Evolutionary conservation across 2,329 filamentous ascomycete genomes (phyloP), one percentile per base, ranked within the genome.

Genomic region (Cryphonectria parasitica): DNA sequence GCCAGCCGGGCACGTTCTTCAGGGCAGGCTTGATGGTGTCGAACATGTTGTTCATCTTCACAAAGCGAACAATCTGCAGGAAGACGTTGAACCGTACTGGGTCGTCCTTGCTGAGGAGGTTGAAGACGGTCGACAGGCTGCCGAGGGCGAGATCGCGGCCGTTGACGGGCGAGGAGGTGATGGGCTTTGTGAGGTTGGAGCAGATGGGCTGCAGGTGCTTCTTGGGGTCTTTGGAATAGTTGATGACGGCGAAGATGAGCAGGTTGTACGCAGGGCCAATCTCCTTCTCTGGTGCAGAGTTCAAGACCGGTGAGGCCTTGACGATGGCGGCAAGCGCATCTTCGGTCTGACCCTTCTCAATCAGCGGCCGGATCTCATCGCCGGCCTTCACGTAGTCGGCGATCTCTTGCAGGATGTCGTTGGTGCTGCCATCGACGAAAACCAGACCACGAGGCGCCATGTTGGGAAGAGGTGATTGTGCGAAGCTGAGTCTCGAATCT

Each of bases 181-280:
- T 90, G 74, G 96, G 95, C 81, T 93, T 92, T 75, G 90, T 89
- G 79, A 99, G 92, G 84, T 97, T 95, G 78, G 90, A 87, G 89
- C 96, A 98, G 78, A 99, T 91, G 77, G 89, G 88, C 71, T 93
- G 92, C 75, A 99, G 90, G 85, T 96, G 92, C 83, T 92, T 93
- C 82, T 94, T 91, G 75, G 92, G 89, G 77, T 95, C 93, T 77
- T 92, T 89, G 72, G 94, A 93, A 83, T 97, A 93, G 67, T 73
- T 70, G 77, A 94, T 88, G 75, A 97, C 90, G 72, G 99, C 91
- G 85, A 98, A 93, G 79, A 98, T 91, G 81, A 99, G 91, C 76
- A 98, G 91, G 85, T 99, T 98, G 85, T 98, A 98, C 73, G 95
- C 94, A 71, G 95, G 92, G 72, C 94, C 95, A 81, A 98, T 96